phyloP scores from a whole-genome alignment of 2,329 filamentous ascomycete genomes.

The Talaromyces sp. region DNA sequence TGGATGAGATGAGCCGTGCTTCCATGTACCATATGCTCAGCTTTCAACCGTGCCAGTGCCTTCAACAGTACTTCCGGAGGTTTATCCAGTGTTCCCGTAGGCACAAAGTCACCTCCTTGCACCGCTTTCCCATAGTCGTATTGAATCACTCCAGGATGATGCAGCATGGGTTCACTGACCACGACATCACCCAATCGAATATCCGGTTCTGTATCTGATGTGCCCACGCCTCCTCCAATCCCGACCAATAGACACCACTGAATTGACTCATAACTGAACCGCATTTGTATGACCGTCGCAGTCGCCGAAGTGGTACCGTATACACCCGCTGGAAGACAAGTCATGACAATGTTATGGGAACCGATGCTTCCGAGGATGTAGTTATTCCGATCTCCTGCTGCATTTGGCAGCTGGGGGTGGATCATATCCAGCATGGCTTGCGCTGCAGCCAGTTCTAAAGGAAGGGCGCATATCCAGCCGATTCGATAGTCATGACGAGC shows the following conservation, averaged over 20 bases:
- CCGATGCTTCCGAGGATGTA: neutral
- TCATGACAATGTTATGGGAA: neutral
- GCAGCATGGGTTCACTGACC: neutral
- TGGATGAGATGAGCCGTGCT: neutral
- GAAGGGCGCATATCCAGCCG: slow-evolving; percentile 4
- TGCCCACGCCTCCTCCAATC: neutral
- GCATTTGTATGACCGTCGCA: neutral
- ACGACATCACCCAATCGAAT: neutral
- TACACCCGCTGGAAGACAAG: neutral
- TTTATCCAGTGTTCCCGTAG: neutral
- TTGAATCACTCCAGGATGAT: neutral
- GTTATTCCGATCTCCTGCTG: neutral
- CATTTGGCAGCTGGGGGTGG: neutral
- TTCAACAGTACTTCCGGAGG: neutral
- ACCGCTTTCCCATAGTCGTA: neutral
- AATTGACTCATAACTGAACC: neutral
- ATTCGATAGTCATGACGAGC: slow-evolving; percentile 3
- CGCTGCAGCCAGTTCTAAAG: neutral
- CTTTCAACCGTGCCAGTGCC: neutral
- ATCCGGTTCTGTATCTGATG: neutral
- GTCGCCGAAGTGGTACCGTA: neutral
- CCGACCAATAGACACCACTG: neutral
- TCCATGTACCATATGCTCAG: neutral
- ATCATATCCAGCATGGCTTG: neutral
- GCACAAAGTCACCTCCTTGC: neutral